Base-by-base conservation (phyloP, 495 filamentous ascomycete genomes). In the Amphirosellinia nigrospora region DNA sequence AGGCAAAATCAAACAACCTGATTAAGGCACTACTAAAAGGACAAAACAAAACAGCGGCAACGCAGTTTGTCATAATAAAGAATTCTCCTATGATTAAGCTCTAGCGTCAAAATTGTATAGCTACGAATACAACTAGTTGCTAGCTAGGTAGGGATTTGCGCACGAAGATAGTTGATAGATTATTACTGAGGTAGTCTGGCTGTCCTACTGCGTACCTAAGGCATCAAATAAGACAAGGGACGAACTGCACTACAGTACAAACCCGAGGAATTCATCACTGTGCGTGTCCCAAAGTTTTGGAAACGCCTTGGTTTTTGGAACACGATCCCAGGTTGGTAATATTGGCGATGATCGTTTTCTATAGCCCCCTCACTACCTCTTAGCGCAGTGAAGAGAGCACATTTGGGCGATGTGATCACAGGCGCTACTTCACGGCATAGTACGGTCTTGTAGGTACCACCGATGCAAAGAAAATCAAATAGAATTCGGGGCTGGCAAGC, bases 291-390 rank as follows among this genome's bases (percentile, higher is more conserved):
- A 36, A 58, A 19, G 21, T 16, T 61, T 28, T 23, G 36, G 58
- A 21, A 36, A 7, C n/a, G 58, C 8, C n/a, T 41, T 39, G 36
- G n/a, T 41, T 28, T 4, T 26, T 41, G 36, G 34, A 28, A 41
- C 58, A 15, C 7, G 3, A 21, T 61, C 36, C 34, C n/a, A 36
- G 41, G 41, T 23, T 15, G 36, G 58, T 7, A 61, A 41, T 61
- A 15, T 4, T 16, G 11, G 16, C 28, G 34, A 13, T 28, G 58
- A 61, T 61, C 58, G 26, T 23, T 39, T 39, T 21, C n/a, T 60
- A 23, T 26, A 13, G 58, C 34, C 34, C 58, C 58, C 30, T 61
- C 58, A 21, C 58, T 58, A n/a, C 55, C 10, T 10, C 30, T 58
- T 58, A 58, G 55, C 55, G 55, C n/a, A 30, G 34, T 19, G 5